Evolutionary conservation across 306 rosid species (phyloP).

Genomic region (Vicia villosa): DNA sequence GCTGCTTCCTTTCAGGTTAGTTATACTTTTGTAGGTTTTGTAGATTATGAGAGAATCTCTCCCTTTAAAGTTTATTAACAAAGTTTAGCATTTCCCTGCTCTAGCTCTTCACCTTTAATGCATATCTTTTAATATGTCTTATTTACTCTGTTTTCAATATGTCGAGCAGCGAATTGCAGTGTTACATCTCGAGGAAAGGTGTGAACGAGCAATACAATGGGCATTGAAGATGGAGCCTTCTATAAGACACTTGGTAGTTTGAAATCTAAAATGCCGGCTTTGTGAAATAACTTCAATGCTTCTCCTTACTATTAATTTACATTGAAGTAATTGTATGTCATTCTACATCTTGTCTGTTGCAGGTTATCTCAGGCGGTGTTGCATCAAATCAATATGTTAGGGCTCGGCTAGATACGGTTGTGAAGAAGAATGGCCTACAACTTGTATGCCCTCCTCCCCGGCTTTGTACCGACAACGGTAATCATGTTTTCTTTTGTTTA

Average conservation of each 20-base stretch:
- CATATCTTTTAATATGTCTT: slow-evolving; percentile 11
- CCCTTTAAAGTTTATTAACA: slow-evolving; percentile 11
- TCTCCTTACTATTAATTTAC: slow-evolving; percentile 28
- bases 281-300: slow-evolving; percentile 17
- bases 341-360: slow-evolving; percentile 38
- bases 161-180: slow-evolving; percentile 79
- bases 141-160: neutral
- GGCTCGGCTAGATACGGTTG: slow-evolving; percentile 74
- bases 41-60: slow-evolving; percentile 5
- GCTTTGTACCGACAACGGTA: slow-evolving; percentile 97
- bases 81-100: slow-evolving; percentile 7
- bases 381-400: slow-evolving; percentile 89
- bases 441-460: slow-evolving; percentile 94
- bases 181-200: slow-evolving; percentile 91
- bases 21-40: slow-evolving; percentile 23
- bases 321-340: slow-evolving; percentile 10
- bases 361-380: slow-evolving; percentile 97
- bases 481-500: slow-evolving; percentile 36
- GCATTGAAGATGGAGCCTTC: slow-evolving; percentile 95
- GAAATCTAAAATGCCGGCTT: slow-evolving; percentile 26
- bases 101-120: neutral
- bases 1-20: slow-evolving; percentile 98
- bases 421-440: slow-evolving; percentile 61
- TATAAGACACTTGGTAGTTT: slow-evolving; percentile 66
- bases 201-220: slow-evolving; percentile 92